Percentiles rank a stretch among this genome's conserved stretches.
Evolutionary conservation across 352 stramenopile genomes (phyloP).

Genomic region (Aphanomyces euteiches): DNA sequence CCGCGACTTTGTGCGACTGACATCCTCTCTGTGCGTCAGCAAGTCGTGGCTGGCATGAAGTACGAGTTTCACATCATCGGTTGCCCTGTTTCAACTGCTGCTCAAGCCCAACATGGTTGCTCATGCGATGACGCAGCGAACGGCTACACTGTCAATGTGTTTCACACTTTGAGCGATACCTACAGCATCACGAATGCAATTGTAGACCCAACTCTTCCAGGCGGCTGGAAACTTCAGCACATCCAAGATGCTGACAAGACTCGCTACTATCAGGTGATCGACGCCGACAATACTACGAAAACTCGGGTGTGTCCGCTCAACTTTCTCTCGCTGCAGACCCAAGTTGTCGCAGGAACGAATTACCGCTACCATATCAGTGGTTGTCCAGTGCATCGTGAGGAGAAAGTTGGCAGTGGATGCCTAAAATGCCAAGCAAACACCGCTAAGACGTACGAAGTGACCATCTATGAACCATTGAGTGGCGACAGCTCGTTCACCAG

Average conservation of each 20-base stretch:
- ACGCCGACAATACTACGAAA: slow-evolving; percentile 9
- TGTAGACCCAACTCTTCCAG: neutral
- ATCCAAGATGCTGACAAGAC: slow-evolving; percentile 18
- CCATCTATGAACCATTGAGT: slow-evolving; percentile 6
- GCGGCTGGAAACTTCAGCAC: slow-evolving; percentile 3
- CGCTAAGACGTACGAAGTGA: neutral
- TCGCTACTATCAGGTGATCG: slow-evolving; percentile 13
- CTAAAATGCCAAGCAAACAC: neutral
- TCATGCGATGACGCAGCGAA: neutral
- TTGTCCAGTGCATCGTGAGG: slow-evolving; percentile 33
- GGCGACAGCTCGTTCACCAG: neutral
- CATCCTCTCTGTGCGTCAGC: slow-evolving; percentile 43
- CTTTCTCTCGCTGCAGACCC: slow-evolving; percentile 39
- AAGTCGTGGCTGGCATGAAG: slow-evolving; percentile 73
- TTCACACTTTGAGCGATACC: slow-evolving; percentile 31
- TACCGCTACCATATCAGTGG: slow-evolving; percentile 56
- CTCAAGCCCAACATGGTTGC: neutral
- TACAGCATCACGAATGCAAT: slow-evolving; percentile 27
- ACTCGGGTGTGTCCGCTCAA: slow-evolving; percentile 41
- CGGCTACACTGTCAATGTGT: slow-evolving; percentile 26
- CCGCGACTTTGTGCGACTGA: slow-evolving; percentile 32
- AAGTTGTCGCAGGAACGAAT: slow-evolving; percentile 54
- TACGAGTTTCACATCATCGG: slow-evolving; percentile 64
- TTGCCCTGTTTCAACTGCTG: slow-evolving; percentile 32
- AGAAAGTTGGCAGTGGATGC: neutral